Conservation (phyloP, 1,139 yeast species). For the Arxiozyma slooffiae region DNA sequence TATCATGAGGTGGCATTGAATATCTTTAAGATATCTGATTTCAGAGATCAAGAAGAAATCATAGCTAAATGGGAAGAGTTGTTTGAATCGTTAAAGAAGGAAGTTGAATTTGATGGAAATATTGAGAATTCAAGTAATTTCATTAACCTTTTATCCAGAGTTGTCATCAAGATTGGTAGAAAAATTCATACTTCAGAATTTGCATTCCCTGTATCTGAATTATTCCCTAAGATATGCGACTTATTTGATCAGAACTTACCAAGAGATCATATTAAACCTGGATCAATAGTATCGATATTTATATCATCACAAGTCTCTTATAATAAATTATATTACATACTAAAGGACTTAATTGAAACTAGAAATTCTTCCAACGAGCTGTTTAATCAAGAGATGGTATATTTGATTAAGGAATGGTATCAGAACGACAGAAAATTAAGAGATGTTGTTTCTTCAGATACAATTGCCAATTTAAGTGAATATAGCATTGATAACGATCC, state of each 20-base stretch:
- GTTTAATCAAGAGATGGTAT: constrained; percentile 49
- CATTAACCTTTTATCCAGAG: constrained; percentile 32
- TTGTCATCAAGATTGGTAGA: constrained; percentile 41
- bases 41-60: constrained; percentile 63
- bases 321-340: constrained; percentile 57
- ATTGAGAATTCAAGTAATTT: constrained; percentile 27
- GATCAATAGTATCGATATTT: constrained; percentile 60
- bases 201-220: constrained; percentile 70
- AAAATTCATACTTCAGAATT: constrained; percentile 49
- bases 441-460: constrained; percentile 38
- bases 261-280: constrained; percentile 38
- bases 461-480: constrained; percentile 18
- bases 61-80: constrained; percentile 61
- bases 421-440: constrained; percentile 50
- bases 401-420: constrained; percentile 59
- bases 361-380: constrained; percentile 40
- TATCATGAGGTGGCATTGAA: constrained; percentile 73
- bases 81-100: constrained; percentile 35
- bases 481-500: constrained; percentile 29
- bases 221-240: constrained; percentile 46
- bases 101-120: constrained; percentile 18
- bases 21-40: constrained; percentile 75
- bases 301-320: constrained; percentile 64
- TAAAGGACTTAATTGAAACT: constrained; percentile 61
- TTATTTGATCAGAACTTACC: constrained; percentile 30